Evolutionary conservation across 805 yeast genomes (phyloP), one percentile per base, ranked within the genome.

Genomic region (Ogataea pignaliae): DNA sequence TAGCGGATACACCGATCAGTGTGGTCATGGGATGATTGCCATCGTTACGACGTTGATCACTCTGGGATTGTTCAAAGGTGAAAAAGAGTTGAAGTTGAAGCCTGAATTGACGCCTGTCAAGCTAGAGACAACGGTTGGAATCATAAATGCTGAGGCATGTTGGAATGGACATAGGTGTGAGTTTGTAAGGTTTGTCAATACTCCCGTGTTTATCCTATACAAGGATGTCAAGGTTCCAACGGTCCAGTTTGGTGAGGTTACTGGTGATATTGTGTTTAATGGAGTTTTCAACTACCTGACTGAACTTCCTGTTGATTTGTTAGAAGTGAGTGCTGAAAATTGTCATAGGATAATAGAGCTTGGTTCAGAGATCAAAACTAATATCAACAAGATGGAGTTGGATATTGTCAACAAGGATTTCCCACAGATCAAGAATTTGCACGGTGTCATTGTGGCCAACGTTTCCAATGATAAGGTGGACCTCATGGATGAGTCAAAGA

Each of bases 11-110:
- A 57, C 59, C 5, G 62, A 59, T 37, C 62, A 57, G 38, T 59
- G 63, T 45, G 63, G 63, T 3, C 63, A 59, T 45, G 63, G 63
- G 2, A 52, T 55, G 43, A 55, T 59, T 29, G 55, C 62, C 6
- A 47, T 48, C 18, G 56, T 54, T 3, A 52, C 62, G 1, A 47
- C 55, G 13, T 29, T 55, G 11, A 42, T 59, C 14, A 40, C 45
- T 29, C 14, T 54, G 39, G 48, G 52, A 1, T 45, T 57, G 54
- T 40, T 56, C 6, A 53, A 54, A 9, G 35, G 46, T 17, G 41
- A 44, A 5, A 43, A 43, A 14, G 54, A 54, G n/a, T 9, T 30
- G 14, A 44, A 43, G 12, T 18, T 52, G 16, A 55, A 51, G 37
- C 58, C 59, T 1, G 58, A 53, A 21, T 34, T 55, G 14, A 57